Percentiles rank a stretch among this genome's conserved stretches.
phyloP scores from a whole-genome alignment of 495 filamentous ascomycete genomes.

The Penicilliopsis zonata region DNA sequence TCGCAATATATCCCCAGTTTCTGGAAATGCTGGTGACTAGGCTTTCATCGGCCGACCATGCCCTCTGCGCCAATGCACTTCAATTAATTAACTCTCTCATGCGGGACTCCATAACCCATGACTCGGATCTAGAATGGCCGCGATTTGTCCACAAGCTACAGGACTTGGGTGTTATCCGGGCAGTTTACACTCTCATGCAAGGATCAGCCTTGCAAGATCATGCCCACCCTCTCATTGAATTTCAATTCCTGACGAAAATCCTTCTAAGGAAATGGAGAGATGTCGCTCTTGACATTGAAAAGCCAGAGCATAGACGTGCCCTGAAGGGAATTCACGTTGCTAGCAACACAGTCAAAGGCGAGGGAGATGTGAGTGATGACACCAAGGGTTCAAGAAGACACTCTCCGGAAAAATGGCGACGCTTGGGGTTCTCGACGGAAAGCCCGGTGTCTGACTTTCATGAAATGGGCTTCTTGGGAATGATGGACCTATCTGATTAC shows the following conservation, averaged over 20 bases:
- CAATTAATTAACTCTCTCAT: slow-evolving; percentile 93
- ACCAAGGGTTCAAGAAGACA: slow-evolving; percentile 50
- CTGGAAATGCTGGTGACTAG: slow-evolving; percentile 85
- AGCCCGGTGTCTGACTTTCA: slow-evolving; percentile 77
- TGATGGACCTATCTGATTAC: slow-evolving; percentile 96
- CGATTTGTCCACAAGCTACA: slow-evolving; percentile 89
- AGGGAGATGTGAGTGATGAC: slow-evolving; percentile 22
- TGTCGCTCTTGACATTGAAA: slow-evolving; percentile 69
- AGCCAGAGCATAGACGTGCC: slow-evolving; percentile 78
- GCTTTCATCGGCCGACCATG: slow-evolving; percentile 87
- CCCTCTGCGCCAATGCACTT: slow-evolving; percentile 88
- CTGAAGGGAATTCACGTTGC: slow-evolving; percentile 75
- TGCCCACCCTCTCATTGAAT: slow-evolving; percentile 83
- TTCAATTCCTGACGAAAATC: slow-evolving; percentile 85
- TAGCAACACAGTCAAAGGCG: slow-evolving; percentile 53
- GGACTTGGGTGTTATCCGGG: slow-evolving; percentile 85
- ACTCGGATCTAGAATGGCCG: slow-evolving; percentile 72
- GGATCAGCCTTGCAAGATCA: slow-evolving; percentile 88
- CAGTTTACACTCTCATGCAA: slow-evolving; percentile 86
- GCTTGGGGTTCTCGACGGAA: slow-evolving; percentile 87
- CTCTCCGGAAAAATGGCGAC: slow-evolving; percentile 87
- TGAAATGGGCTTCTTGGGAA: slow-evolving; percentile 75
- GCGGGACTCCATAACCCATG: slow-evolving; percentile 81
- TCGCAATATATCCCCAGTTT: slow-evolving; percentile 83
- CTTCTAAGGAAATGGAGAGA: slow-evolving; percentile 85